These are phyloP conservation scores for Digitaria exilis DNA, from an alignment of 202 grass and related monocot species.

Conservation along the genomic window DNA sequence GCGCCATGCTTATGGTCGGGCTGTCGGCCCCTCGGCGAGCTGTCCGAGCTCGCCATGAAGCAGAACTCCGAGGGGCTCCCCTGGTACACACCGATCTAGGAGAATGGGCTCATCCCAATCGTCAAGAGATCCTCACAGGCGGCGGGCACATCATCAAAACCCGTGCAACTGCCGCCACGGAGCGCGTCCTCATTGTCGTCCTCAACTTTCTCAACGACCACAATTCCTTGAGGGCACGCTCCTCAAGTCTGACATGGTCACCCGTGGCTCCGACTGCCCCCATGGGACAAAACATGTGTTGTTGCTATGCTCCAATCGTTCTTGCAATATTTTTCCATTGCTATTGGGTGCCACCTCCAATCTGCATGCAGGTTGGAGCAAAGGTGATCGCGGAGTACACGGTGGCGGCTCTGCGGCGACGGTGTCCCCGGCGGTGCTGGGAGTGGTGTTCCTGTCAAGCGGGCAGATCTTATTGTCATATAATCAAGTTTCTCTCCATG, in stretches of 20 bases:
- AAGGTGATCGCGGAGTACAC: conserved; percentile 85
- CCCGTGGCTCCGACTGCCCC: too few species aligned
- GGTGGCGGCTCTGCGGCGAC: conserved; percentile 80
- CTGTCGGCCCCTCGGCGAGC: too few species aligned
- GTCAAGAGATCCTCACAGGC: conserved; percentile 95
- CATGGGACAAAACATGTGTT: too few species aligned
- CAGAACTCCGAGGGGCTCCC: conserved; percentile 89
- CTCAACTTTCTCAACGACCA: too few species aligned
- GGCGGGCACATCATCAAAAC: conserved; percentile 66
- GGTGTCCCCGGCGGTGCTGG: conserved; percentile 77
- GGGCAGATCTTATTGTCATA: too few species aligned
- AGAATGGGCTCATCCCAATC: conserved; percentile 85
- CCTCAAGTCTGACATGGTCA: too few species aligned
- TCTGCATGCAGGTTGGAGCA: conserved; percentile 48
- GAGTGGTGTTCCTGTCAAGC: conserved; percentile 90
- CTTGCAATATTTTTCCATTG: too few species aligned
- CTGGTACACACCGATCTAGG: conserved; percentile 79
- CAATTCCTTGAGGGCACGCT: too few species aligned
- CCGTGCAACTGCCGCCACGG: conserved; percentile 80
- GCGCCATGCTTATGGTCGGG: conserved; percentile 86
- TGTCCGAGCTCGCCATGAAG: conserved; percentile 76
- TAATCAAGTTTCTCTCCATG: too few species aligned
- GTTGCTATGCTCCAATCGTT: neutral
- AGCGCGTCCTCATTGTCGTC: conserved; percentile 69
- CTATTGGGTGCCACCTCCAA: too few species aligned